A percentile compares a stretch with the other conserved stretches of the same genome.
Evolutionary conservation across 1,284 basidiomycete genomes (phyloP).

Genomic region (Malassezia japonica): DNA sequence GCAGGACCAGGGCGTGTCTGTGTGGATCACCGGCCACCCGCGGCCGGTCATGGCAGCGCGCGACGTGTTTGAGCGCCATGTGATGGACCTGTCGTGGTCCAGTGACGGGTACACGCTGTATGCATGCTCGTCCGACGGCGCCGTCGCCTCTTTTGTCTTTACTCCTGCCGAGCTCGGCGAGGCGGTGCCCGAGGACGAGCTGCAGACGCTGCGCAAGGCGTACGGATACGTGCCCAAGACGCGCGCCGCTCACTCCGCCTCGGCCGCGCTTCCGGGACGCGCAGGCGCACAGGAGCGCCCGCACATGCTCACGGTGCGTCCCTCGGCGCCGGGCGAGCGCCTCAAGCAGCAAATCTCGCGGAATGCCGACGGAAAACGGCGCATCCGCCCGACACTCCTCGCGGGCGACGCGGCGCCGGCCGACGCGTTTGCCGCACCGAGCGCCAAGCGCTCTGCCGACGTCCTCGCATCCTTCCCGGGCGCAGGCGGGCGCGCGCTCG

Average conservation of each 20-base stretch:
- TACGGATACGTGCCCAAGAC: conserved; percentile 19
- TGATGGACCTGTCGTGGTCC: conserved; percentile 85
- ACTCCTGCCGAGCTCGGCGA: conserved; percentile 70
- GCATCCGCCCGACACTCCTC: conserved; percentile 56
- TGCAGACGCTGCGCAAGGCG: conserved; percentile 25
- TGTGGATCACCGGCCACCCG: conserved; percentile 56
- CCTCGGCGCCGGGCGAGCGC: conserved; percentile 28
- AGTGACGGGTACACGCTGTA: conserved; percentile 79
- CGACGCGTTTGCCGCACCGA: conserved; percentile 16
- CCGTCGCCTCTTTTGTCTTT: conserved; percentile 77
- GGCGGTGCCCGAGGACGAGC: conserved; percentile 61
- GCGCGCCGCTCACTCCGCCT: neutral
- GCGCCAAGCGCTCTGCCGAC: neutral
- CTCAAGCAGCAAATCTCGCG: conserved; percentile 48
- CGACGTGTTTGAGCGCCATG: conserved; percentile 85
- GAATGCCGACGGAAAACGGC: conserved; percentile 56
- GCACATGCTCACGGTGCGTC: conserved; percentile 37
- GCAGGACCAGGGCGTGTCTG: conserved; percentile 23
- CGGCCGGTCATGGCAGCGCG: conserved; percentile 84
- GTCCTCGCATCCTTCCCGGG: conserved; percentile 6
- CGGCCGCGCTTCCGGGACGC: neutral
- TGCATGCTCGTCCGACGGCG: conserved; percentile 90
- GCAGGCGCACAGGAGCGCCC: conserved; percentile 15
- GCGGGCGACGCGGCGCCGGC: conserved; percentile 23
- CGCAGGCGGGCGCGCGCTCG: conserved; percentile 56